A percentile compares a stretch with the other conserved stretches of the same genome.
These are phyloP conservation scores for Suhomyces ambrosiae DNA, from an alignment of 1,139 yeast species.

Conservation along the genomic window DNA sequence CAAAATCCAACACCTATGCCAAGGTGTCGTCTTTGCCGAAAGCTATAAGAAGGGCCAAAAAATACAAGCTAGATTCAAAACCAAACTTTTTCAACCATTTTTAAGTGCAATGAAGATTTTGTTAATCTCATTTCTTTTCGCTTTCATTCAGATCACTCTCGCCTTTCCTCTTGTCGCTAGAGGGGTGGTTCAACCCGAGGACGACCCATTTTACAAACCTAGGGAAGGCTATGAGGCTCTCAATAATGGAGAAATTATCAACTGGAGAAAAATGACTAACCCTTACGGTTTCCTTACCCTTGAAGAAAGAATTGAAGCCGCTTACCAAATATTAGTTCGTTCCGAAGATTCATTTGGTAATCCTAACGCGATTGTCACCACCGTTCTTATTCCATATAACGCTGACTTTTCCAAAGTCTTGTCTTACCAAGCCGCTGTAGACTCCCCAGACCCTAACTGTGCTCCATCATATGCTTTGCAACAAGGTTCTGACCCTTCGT, in stretches of 20 bases:
- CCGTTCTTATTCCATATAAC: conserved; percentile 32
- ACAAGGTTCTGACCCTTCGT: conserved; percentile 19
- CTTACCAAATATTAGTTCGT: conserved; percentile 37
- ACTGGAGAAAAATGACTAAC: conserved; percentile 18
- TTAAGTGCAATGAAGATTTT: no score
- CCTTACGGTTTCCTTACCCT: neutral
- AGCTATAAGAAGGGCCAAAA: no score
- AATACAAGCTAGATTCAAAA: no score
- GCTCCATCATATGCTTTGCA: conserved; percentile 33
- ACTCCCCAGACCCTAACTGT: conserved; percentile 31
- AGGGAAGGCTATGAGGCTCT: conserved; percentile 27
- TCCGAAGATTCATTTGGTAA: conserved; percentile 34
- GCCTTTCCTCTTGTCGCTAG: no score
- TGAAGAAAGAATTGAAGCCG: conserved; percentile 19
- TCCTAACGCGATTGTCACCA: conserved; percentile 33
- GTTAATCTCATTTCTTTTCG: no score
- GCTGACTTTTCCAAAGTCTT: conserved; percentile 30
- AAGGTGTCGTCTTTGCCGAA: no score
- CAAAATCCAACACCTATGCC: no score
- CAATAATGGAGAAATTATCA: conserved; percentile 29
- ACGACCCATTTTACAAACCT: conserved; percentile 31
- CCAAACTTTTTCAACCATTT: no score
- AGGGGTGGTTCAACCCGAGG: no score
- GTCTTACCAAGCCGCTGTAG: conserved; percentile 37
- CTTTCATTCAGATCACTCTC: no score